Evolutionary conservation across 1,284 basidiomycete genomes (phyloP).

Genomic region (Abortiporus biennis): DNA sequence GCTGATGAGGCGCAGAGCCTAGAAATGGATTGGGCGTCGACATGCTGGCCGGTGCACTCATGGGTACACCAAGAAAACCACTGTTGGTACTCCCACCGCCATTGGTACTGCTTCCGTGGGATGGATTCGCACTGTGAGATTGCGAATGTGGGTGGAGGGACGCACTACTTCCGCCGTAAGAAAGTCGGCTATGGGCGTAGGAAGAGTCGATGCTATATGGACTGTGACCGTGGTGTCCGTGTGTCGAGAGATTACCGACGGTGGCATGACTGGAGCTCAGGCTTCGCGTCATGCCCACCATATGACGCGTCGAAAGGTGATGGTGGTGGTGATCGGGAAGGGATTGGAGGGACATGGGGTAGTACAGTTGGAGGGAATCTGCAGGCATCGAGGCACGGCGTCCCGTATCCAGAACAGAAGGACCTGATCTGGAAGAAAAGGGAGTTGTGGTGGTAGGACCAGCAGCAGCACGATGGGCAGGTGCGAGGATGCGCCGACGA

Average conservation of each 20-base stretch:
- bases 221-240: slow-evolving; percentile 17
- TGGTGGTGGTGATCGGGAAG: slow-evolving; percentile 17
- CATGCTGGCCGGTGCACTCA: slow-evolving; percentile 18
- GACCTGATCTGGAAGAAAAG: slow-evolving; percentile 35
- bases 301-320: slow-evolving; percentile 20
- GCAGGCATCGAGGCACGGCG: slow-evolving; percentile 40
- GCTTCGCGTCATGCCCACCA: slow-evolving; percentile 25
- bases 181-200: slow-evolving; percentile 18
- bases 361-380: slow-evolving; percentile 63
- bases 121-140: slow-evolving; percentile 5
- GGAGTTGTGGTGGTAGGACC: slow-evolving; percentile 72
- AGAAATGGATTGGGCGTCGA: slow-evolving; percentile 14
- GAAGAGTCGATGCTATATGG: slow-evolving; percentile 19
- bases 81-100: slow-evolving; percentile 4
- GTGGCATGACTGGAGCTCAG: slow-evolving; percentile 20
- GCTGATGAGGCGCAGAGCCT: slow-evolving; percentile 16
- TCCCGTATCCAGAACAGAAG: slow-evolving; percentile 20
- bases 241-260: slow-evolving; percentile 17
- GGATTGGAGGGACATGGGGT: slow-evolving; percentile 67
- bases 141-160: slow-evolving; percentile 15
- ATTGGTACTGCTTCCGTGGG: slow-evolving; percentile 12
- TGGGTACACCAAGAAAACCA: slow-evolving; percentile 20
- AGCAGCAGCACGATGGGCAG: slow-evolving; percentile 65
- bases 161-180: slow-evolving; percentile 18
- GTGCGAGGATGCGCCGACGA: slow-evolving; percentile 74